phyloP scores from a whole-genome alignment of 2,329 filamentous ascomycete species.

The Colletotrichum lupini region DNA sequence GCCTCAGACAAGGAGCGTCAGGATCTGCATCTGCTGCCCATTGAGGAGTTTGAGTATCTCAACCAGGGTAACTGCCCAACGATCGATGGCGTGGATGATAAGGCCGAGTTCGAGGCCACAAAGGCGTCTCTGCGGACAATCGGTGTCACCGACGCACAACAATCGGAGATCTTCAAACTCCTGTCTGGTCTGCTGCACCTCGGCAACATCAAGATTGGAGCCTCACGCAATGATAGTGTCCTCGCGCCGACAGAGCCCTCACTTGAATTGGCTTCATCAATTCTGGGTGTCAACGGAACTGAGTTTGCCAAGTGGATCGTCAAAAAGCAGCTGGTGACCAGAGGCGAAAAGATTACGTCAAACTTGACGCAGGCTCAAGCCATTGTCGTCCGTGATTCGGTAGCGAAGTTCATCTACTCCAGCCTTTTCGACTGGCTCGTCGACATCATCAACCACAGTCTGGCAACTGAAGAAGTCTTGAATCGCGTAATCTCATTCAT shows the following conservation, averaged over 20 bases:
- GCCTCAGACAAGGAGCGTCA: slow-evolving; percentile 86
- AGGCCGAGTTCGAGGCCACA: slow-evolving; percentile 90
- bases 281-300: slow-evolving; percentile 86
- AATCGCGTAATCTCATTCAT: slow-evolving; percentile 90
- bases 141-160: slow-evolving; percentile 79
- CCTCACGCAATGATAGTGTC: slow-evolving; percentile 87
- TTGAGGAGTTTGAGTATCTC: slow-evolving; percentile 94
- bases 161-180: slow-evolving; percentile 88
- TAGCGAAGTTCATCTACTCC: slow-evolving; percentile 98
- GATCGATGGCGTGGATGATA: slow-evolving; percentile 96
- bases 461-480: slow-evolving; percentile 90
- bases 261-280: slow-evolving; percentile 81
- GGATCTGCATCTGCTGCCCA: slow-evolving; percentile 80
- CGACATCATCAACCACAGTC: slow-evolving; percentile 91
- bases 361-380: slow-evolving; percentile 95
- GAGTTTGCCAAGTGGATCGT: slow-evolving; percentile 98
- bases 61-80: slow-evolving; percentile 93
- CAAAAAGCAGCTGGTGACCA: slow-evolving; percentile 97
- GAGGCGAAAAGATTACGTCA: slow-evolving; percentile 97
- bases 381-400: slow-evolving; percentile 93
- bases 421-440: slow-evolving; percentile 99
- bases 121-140: slow-evolving; percentile 88
- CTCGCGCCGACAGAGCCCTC: slow-evolving; percentile 84
- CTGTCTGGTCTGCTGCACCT: slow-evolving; percentile 92
- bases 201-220: slow-evolving; percentile 95